These are phyloP conservation scores for Neofusicoccum sp. DNA, from an alignment of 2,329 filamentous ascomycete genomes.

Conservation along the genomic window DNA sequence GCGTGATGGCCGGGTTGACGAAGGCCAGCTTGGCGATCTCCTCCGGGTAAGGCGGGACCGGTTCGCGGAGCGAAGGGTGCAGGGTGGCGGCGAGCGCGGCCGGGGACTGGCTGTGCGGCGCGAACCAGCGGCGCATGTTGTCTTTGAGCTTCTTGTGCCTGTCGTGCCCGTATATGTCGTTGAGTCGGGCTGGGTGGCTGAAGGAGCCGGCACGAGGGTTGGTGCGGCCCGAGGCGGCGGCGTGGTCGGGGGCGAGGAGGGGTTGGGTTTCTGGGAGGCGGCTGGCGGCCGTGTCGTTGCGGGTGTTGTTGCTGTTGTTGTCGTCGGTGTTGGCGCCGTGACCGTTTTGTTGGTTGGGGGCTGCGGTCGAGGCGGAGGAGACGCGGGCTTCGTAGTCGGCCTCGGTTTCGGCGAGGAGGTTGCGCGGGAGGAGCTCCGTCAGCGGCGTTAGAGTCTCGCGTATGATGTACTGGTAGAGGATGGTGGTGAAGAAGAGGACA, in stretches of 20 bases:
- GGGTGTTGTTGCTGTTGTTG: not conserved
- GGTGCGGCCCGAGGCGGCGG: not conserved
- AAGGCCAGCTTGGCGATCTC: slow-evolving; percentile 43
- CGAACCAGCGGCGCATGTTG: slow-evolving; percentile 12
- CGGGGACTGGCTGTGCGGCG: slow-evolving; percentile 13
- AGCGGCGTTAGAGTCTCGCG: slow-evolving; percentile 17
- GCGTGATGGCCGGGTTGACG: slow-evolving; percentile 44
- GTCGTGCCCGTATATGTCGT: slow-evolving; percentile 7
- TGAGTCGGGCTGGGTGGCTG: slow-evolving; percentile 3
- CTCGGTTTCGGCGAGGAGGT: slow-evolving; percentile 46
- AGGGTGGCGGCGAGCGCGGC: slow-evolving; percentile 7
- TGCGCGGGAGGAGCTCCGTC: slow-evolving; percentile 16
- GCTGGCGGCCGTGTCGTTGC: not conserved
- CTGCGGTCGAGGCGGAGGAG: not conserved
- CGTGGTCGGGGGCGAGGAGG: slow-evolving; percentile 10
- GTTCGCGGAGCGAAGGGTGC: slow-evolving; percentile 11
- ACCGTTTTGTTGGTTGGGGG: not conserved
- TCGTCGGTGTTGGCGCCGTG: not conserved
- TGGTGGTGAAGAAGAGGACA: slow-evolving; percentile 26
- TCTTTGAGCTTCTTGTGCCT: not conserved
- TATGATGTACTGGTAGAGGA: slow-evolving; percentile 20
- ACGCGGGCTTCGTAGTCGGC: slow-evolving; percentile 40
- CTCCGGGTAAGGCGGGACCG: slow-evolving; percentile 21
- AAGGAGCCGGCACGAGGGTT: not conserved
- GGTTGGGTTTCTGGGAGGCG: slow-evolving; percentile 1